Evolutionary conservation across 345 rosid species (phyloP).

Genomic region (Anacardium occidentale): DNA sequence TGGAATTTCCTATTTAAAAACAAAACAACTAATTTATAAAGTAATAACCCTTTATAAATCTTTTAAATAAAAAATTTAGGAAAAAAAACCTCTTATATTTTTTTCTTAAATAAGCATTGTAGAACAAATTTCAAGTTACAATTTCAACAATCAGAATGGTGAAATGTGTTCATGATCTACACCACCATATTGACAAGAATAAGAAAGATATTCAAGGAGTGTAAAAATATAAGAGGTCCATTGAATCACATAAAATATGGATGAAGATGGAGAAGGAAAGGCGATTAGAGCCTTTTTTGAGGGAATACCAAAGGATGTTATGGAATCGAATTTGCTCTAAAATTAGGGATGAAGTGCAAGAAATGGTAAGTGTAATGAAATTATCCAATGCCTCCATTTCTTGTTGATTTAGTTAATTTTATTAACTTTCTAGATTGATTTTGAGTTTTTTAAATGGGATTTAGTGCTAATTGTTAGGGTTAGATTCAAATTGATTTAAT

Average conservation of each 20-base stretch:
- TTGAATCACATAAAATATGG: constrained; percentile 58
- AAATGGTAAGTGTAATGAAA: constrained; percentile 87
- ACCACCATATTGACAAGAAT: constrained; percentile 81
- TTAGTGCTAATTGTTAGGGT: too few species aligned
- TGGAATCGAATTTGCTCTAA: constrained; percentile 82
- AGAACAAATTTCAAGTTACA: too few species aligned
- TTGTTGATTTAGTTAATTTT: constrained; percentile 31
- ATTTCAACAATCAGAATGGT: constrained; percentile 71
- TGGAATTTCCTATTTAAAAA: too few species aligned
- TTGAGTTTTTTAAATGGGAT: neutral
- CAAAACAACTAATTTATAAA: too few species aligned
- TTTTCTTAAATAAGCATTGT: too few species aligned
- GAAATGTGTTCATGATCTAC: constrained; percentile 71
- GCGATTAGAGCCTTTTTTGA: constrained; percentile 52
- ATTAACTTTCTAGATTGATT: neutral
- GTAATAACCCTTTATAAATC: too few species aligned
- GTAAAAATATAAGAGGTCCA: constrained; percentile 60
- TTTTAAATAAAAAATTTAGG: too few species aligned
- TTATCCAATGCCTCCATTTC: constrained; percentile 77
- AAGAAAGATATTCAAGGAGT: constrained; percentile 87
- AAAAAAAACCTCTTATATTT: too few species aligned
- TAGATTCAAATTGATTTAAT: too few species aligned
- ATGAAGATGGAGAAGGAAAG: constrained; percentile 86
- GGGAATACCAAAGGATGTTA: constrained; percentile 70
- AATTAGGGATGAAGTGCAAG: constrained; percentile 48